Evolutionary conservation across 805 yeast genomes (phyloP).

Genomic region (Vanderwaltozyma tropicalis): DNA sequence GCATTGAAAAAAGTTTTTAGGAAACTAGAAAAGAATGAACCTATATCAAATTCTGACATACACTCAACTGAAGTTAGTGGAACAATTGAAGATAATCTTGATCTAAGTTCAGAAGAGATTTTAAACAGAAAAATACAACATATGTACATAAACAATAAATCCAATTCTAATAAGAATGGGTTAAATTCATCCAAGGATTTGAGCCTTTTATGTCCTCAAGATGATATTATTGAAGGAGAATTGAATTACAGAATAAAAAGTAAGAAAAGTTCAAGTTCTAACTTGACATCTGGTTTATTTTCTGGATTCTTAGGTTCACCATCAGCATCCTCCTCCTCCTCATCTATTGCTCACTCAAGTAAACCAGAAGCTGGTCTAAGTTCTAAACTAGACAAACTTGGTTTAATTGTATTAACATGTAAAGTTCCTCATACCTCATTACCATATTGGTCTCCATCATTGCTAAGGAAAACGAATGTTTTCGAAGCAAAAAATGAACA

Average conservation of each 20-base stretch:
- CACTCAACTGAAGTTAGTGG: constrained; percentile 23
- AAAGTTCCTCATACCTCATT: constrained; percentile 28
- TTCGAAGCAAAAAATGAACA: constrained; percentile 25
- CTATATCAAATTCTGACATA: constrained; percentile 19
- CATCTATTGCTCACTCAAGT: neutral
- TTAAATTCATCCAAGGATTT: constrained; percentile 7
- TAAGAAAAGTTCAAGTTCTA: constrained; percentile 12
- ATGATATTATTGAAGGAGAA: constrained; percentile 19
- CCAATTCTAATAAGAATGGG: neutral
- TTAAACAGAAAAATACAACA: constrained; percentile 23
- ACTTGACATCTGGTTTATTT: constrained; percentile 16
- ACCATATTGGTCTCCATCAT: constrained; percentile 31
- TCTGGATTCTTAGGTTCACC: constrained; percentile 15
- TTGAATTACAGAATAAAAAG: constrained; percentile 20
- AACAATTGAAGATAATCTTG: constrained; percentile 13
- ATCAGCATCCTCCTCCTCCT: constrained; percentile 4
- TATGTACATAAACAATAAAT: constrained; percentile 9
- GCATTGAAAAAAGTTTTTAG: constrained; percentile 18
- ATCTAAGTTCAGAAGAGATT: constrained; percentile 18
- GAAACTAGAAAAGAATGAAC: constrained; percentile 15
- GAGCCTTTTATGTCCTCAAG: constrained; percentile 6
- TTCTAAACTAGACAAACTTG: constrained; percentile 12
- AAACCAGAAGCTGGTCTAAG: neutral
- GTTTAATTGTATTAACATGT: constrained; percentile 25
- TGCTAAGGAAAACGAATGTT: constrained; percentile 30